Percentiles rank a stretch among this genome's conserved stretches.
These are phyloP conservation scores for Epithemia pelagica DNA, from an alignment of 108 stramenopile species.

Conservation along the genomic window DNA sequence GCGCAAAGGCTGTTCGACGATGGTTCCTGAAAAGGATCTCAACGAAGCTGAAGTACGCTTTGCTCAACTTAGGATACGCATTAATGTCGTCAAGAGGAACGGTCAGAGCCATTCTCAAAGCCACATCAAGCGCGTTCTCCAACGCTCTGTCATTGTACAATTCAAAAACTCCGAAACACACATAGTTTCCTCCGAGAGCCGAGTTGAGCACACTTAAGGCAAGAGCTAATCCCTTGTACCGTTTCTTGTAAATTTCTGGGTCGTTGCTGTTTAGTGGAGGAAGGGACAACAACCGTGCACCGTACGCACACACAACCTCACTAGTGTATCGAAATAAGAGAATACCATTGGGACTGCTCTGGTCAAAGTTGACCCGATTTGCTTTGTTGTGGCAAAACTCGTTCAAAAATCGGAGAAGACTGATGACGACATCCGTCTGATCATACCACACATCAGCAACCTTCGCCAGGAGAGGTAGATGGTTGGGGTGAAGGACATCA, in stretches of 20 bases:
- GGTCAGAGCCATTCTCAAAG: slow-evolving; percentile 79
- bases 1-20: slow-evolving; percentile 67
- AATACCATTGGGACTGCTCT: slow-evolving; percentile 96
- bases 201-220: slow-evolving; percentile 85
- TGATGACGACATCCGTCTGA: slow-evolving; percentile 89
- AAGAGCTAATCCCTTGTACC: slow-evolving; percentile 90
- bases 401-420: slow-evolving; percentile 90
- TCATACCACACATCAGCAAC: slow-evolving; percentile 92
- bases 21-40: slow-evolving; percentile 94
- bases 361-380: slow-evolving; percentile 95
- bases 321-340: slow-evolving; percentile 91
- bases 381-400: slow-evolving; percentile 98
- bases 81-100: slow-evolving; percentile 89
- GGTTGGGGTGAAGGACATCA: slow-evolving; percentile 87
- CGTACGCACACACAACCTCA: slow-evolving; percentile 91
- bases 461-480: slow-evolving; percentile 79
- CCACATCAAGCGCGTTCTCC: slow-evolving; percentile 85
- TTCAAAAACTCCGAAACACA: slow-evolving; percentile 96
- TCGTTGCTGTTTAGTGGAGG: slow-evolving; percentile 46
- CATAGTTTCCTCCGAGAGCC: slow-evolving; percentile 94
- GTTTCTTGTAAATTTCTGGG: slow-evolving; percentile 80
- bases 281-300: slow-evolving; percentile 53
- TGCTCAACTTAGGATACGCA: slow-evolving; percentile 93
- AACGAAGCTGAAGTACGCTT: slow-evolving; percentile 89
- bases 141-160: slow-evolving; percentile 93